These are phyloP conservation scores for Zygnema cylindricum DNA, from an alignment of 139 green algal genomes.

Conservation along the genomic window DNA sequence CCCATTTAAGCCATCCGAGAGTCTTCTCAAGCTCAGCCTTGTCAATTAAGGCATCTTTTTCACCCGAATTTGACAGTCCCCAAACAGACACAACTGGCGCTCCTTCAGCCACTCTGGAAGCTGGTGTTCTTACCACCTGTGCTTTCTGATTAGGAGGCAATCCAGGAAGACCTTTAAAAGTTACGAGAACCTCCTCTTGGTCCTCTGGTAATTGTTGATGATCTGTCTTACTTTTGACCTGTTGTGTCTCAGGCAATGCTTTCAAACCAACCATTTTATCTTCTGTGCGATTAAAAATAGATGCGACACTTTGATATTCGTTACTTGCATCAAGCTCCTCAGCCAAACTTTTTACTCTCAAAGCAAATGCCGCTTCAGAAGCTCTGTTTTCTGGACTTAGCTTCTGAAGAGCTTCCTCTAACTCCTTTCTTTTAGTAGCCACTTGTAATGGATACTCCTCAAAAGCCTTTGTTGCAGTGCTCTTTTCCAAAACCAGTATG, in stretches of 20 bases:
- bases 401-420: neutral
- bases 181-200: neutral
- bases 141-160: neutral
- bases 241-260: neutral
- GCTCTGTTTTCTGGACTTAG: neutral
- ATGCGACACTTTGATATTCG: neutral
- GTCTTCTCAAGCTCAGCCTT: neutral
- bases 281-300: neutral
- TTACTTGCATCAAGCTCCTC: neutral
- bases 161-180: neutral
- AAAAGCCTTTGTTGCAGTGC: neutral
- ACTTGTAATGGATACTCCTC: neutral
- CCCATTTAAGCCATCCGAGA: slow-evolving; percentile 47
- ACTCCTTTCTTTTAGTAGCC: neutral
- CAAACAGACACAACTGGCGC: neutral
- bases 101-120: neutral
- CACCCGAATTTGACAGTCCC: neutral
- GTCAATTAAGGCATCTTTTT: neutral
- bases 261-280: neutral
- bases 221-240: neutral
- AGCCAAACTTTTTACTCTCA: neutral
- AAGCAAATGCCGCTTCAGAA: neutral
- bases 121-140: neutral
- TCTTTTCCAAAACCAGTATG: neutral
- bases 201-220: neutral